Evolutionary conservation across 441 rosid species (phyloP).

Genomic region (Pelargonium citronellum): DNA sequence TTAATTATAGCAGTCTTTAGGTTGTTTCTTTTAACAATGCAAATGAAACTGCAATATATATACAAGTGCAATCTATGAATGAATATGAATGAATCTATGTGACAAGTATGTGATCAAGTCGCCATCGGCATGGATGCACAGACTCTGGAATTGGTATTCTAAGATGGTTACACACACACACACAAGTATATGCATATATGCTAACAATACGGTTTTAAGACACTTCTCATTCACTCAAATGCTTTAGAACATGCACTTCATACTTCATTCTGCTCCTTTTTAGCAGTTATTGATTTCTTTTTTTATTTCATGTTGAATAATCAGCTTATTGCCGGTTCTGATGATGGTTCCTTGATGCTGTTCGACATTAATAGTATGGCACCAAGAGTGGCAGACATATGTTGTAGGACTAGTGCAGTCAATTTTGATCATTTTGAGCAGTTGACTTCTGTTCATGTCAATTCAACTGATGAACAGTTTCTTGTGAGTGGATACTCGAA

Average conservation of each 20-base stretch:
- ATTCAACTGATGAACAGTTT: conserved; percentile 39
- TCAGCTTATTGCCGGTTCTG: conserved; percentile 43
- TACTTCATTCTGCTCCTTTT: conserved; percentile 7
- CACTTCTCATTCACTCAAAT: not conserved
- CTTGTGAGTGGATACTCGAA: conserved; percentile 43
- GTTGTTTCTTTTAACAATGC: not conserved
- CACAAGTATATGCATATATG: not conserved
- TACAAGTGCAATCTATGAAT: not conserved
- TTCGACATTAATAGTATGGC: conserved; percentile 30
- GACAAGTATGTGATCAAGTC: not conserved
- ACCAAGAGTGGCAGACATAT: conserved; percentile 21
- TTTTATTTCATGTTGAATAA: conserved; percentile 14
- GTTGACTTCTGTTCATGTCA: conserved; percentile 43
- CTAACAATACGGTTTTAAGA: not conserved
- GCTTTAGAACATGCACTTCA: not conserved
- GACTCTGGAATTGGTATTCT: not conserved
- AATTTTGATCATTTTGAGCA: conserved; percentile 38
- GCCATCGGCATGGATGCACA: not conserved
- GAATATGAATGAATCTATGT: too few species aligned
- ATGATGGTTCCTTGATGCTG: conserved; percentile 37
- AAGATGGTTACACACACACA: not conserved
- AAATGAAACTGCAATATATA: not conserved
- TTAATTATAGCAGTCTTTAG: not conserved
- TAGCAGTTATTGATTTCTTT: conserved; percentile 10
- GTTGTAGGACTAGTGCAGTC: conserved; percentile 17